phyloP scores from a whole-genome alignment of 169 alveolate species.

The Cryptosporidium meleagridis region DNA sequence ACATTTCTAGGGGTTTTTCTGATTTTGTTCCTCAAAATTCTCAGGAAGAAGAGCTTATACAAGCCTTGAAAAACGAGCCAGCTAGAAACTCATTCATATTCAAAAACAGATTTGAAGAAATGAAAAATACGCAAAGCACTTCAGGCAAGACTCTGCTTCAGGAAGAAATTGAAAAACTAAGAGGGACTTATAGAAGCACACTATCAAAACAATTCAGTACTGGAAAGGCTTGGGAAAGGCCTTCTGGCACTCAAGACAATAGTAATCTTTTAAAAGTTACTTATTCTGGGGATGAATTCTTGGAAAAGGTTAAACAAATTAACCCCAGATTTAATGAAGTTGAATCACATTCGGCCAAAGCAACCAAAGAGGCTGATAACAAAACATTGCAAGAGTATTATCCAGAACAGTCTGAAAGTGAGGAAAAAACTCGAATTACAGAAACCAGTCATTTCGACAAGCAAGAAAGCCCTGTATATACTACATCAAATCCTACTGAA shows the following conservation, averaged over 20 bases:
- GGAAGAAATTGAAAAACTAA: constrained; percentile 53
- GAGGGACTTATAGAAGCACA: constrained; percentile 42
- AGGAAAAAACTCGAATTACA: neutral
- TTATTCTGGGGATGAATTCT: constrained; percentile 5
- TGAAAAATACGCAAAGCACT: constrained; percentile 21
- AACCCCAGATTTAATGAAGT: neutral
- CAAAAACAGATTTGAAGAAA: constrained; percentile 54
- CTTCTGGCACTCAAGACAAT: neutral
- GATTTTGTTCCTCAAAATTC: constrained; percentile 31
- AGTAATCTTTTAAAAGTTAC: neutral
- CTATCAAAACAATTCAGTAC: constrained; percentile 37
- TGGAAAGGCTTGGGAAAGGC: constrained; percentile 44
- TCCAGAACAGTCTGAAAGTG: neutral
- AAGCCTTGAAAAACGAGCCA: neutral
- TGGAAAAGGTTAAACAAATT: constrained; percentile 9
- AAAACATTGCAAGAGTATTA: neutral
- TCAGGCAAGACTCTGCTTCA: constrained; percentile 55
- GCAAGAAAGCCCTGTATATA: neutral
- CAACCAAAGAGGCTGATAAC: neutral
- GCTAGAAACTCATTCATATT: constrained; percentile 39
- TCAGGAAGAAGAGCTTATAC: constrained; percentile 8
- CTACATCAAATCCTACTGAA: neutral
- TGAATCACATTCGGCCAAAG: neutral
- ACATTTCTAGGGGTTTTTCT: neutral
- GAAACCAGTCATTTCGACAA: neutral